Evolutionary conservation across 2,329 filamentous ascomycete genomes (phyloP), one percentile per base, ranked within the genome.

Genomic region (Tolypocladium paradoxum): DNA sequence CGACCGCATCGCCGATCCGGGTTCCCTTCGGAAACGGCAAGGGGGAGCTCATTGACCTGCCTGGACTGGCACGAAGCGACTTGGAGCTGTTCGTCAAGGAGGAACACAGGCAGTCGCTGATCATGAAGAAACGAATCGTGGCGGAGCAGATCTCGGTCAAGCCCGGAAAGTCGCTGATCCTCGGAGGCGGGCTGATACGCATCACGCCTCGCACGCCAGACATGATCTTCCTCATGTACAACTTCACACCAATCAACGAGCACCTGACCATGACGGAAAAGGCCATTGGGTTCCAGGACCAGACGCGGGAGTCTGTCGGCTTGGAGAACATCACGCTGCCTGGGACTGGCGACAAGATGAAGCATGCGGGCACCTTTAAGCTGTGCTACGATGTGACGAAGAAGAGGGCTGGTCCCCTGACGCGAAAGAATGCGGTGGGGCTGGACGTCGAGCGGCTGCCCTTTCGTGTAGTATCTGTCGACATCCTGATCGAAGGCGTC

Each of bases 1-100:
- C 93, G 0, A 99, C 93, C 1, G 93, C 91, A 2, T 95, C 90
- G 0, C 93, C 93, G 0, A 97, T 99, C 60, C 85, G 93, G 31
- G 83, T 97, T 20, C 90, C 90, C 0, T 99, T 93, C 64, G 91
- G 91, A 47, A 83, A 82, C 55, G 87, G 88, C 27, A 87, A 83
- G 62, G 93, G 93, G 53, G 95, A 99, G 68, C 76, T 99, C 35
- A 89, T 99, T 61, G 93, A 99, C 65, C 77, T 99, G 16, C 93
- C 93, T 0, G 93, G 93, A 0, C 74, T 99, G 35, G 80, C 84
- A 9, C 84, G 93, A 47, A 85, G 83, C 29, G 79, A 83, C 18
- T 74, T 97, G 7, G 85, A 89, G 48, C 70, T 81, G 1, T 84
- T 87, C 64, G 85, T 96, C 48, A 72, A 78, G 40, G 78, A 85